Percentiles rank a stretch among this genome's conserved stretches.
Evolutionary conservation across 441 rosid genomes (phyloP).

Genomic region (Erodium texanum): DNA sequence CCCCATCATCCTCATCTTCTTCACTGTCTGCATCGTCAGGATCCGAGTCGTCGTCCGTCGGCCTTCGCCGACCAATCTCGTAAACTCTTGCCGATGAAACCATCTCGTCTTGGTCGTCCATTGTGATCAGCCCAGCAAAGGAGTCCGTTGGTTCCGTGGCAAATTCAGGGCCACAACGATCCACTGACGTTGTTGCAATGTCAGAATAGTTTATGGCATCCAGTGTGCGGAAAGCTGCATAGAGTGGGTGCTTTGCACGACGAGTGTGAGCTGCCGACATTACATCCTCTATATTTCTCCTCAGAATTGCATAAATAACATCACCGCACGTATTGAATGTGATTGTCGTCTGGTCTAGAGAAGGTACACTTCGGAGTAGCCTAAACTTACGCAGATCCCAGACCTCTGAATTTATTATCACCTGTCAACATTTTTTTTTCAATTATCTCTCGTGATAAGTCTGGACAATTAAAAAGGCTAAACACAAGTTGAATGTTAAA

Average conservation of each 20-base stretch:
- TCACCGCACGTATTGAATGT: slow-evolving; percentile 84
- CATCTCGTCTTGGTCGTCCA: slow-evolving; percentile 97
- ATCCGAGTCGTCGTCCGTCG: slow-evolving; percentile 95
- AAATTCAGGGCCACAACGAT: slow-evolving; percentile 95
- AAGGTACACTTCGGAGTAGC: slow-evolving; percentile 86
- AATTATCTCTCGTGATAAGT: not conserved
- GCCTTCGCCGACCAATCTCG: slow-evolving; percentile 89
- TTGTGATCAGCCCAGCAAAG: slow-evolving; percentile 74
- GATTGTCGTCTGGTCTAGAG: slow-evolving; percentile 83
- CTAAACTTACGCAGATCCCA: slow-evolving; percentile 89
- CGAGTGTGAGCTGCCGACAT: slow-evolving; percentile 86
- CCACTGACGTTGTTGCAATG: slow-evolving; percentile 83
- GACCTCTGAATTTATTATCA: slow-evolving; percentile 89
- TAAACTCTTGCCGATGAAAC: slow-evolving; percentile 85
- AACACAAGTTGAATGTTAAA: not conserved
- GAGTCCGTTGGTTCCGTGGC: slow-evolving; percentile 92
- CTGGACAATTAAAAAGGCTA: not conserved
- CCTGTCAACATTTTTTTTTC: slow-evolving; percentile 50
- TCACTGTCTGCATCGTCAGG: slow-evolving; percentile 94
- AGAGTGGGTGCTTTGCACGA: slow-evolving; percentile 79
- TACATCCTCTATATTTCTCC: slow-evolving; percentile 91
- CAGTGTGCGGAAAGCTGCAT: slow-evolving; percentile 81
- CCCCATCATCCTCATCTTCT: slow-evolving; percentile 85
- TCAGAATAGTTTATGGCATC: slow-evolving; percentile 93
- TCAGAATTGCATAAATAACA: slow-evolving; percentile 85